These are phyloP conservation scores for Odonthalia washingtoniensis DNA, from an alignment of 31 red algal species.

Conservation along the genomic window DNA sequence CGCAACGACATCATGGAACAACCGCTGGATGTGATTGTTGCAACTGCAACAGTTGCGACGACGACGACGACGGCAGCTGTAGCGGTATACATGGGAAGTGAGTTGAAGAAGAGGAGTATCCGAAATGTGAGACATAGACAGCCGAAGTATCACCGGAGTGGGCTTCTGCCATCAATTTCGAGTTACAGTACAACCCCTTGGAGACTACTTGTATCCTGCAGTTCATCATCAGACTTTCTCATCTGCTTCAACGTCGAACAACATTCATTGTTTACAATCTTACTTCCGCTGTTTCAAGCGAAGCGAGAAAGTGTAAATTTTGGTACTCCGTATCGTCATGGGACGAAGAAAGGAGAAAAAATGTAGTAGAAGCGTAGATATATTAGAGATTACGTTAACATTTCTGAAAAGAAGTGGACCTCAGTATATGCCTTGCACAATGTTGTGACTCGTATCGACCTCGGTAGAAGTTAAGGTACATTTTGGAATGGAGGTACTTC, in stretches of 20 bases:
- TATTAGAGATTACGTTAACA: not conserved
- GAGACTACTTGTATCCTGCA: conserved; percentile 11
- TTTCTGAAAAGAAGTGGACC: not conserved
- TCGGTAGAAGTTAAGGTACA: not conserved
- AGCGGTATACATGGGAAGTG: no score
- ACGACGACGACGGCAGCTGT: no score
- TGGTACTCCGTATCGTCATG: conserved; percentile 8
- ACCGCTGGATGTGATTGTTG: no score
- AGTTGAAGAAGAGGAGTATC: no score
- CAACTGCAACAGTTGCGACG: no score
- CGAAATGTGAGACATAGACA: no score
- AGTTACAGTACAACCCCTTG: no score
- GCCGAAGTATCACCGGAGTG: no score
- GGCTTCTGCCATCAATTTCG: no score
- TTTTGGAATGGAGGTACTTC: not conserved
- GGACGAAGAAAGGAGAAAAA: not conserved
- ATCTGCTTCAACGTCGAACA: not conserved
- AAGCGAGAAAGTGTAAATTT: conserved; percentile 3
- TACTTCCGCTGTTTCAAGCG: conserved; percentile 18
- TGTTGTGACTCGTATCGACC: conserved; percentile 9
- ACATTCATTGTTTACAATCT: not conserved
- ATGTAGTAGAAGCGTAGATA: not conserved
- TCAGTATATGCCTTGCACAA: not conserved
- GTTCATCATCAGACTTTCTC: conserved; percentile 20
- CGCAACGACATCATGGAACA: no score